phyloP scores from a whole-genome alignment of 768 basidiomycete genomes.

The Auriculariales sp. region DNA sequence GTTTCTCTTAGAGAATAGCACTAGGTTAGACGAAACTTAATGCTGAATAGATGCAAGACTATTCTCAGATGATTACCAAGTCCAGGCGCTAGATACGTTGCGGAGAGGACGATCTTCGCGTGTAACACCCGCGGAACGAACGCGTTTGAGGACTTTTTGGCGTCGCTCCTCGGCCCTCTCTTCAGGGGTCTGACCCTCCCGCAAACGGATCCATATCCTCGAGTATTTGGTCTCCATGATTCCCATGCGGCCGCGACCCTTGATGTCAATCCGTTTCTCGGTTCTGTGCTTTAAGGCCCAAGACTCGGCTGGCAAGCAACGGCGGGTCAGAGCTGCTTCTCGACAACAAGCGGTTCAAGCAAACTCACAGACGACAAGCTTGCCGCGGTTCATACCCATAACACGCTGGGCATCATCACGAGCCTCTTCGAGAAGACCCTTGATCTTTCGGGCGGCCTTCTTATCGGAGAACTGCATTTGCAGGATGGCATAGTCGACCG shows the following conservation, averaged over 20 bases:
- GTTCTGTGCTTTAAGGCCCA: slow-evolving; percentile 81
- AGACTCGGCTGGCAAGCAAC: slow-evolving; percentile 50
- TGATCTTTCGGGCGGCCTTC: slow-evolving; percentile 68
- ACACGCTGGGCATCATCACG: slow-evolving; percentile 70
- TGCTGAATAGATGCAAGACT: too few species aligned
- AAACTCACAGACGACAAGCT: slow-evolving; percentile 68
- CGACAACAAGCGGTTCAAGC: not conserved
- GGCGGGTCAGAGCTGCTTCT: not conserved
- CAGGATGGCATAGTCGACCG: slow-evolving; percentile 87
- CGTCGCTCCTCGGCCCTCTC: slow-evolving; percentile 50
- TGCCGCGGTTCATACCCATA: slow-evolving; percentile 56
- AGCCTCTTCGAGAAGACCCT: slow-evolving; percentile 78
- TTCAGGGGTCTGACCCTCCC: slow-evolving; percentile 65
- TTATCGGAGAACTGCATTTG: slow-evolving; percentile 97
- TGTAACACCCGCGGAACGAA: slow-evolving; percentile 66
- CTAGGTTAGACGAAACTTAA: too few species aligned
- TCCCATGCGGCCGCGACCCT: slow-evolving; percentile 71
- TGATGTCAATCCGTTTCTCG: slow-evolving; percentile 58
- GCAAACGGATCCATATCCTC: slow-evolving; percentile 58
- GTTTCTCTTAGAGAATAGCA: too few species aligned
- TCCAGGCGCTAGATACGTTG: slow-evolving; percentile 59
- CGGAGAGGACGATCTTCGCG: slow-evolving; percentile 71
- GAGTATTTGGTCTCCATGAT: slow-evolving; percentile 64
- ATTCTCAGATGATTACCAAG: slow-evolving; percentile 36
- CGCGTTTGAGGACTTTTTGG: slow-evolving; percentile 52